Base-by-base conservation (phyloP, 2,329 filamentous ascomycete genomes). In the Amylocarpus encephaloides region DNA sequence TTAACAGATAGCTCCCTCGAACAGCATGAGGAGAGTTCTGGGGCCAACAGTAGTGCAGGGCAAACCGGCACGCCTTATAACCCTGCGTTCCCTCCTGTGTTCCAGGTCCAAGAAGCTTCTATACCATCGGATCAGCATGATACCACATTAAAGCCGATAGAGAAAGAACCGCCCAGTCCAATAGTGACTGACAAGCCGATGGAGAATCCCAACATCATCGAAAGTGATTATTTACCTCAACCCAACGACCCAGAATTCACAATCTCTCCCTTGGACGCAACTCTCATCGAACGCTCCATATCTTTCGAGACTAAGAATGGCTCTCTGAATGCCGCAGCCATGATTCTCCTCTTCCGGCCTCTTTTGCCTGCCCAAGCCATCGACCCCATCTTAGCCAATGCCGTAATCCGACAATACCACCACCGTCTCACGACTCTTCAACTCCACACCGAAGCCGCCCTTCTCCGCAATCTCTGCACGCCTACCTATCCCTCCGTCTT, bases 151-250 rank as follows among this genome's bases (percentile, higher is more conserved):
- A 22, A 46, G 50, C 30, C 42, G 30, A 22, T 32, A n/a, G 44
- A 48, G 48, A 46, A 55, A 29, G 38, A 40, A 12, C 44, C 53
- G 30, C 33, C 43, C 1, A 52, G 48, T 45, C 53, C 54, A 11
- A 46, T 48, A 5, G 47, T 40, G n/a, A 35, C 45, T 19, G 57
- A 62, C 19, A 53, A 53, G 32, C 43, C 41, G 7, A 62, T 62
- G 1, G 52, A 57, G 38, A 57, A 63, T 43, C 62, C 60, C 1
- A 60, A 64, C 22, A 70, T 80, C 5, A 72, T 78, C 12, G 79
- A 82, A 40, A 73, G 70, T 1, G 81, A 84, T 59, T 84, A 77
- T 53, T 68, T 83, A 5, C 75, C 76, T 0, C 82, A 80, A 78
- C 67, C 71, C 0, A 68, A 75, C 16, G 81, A 84, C 52, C 75